Evolutionary conservation across 129 eudicot genomes (phyloP).

Genomic region (Chrysanthemum seticuspe): DNA sequence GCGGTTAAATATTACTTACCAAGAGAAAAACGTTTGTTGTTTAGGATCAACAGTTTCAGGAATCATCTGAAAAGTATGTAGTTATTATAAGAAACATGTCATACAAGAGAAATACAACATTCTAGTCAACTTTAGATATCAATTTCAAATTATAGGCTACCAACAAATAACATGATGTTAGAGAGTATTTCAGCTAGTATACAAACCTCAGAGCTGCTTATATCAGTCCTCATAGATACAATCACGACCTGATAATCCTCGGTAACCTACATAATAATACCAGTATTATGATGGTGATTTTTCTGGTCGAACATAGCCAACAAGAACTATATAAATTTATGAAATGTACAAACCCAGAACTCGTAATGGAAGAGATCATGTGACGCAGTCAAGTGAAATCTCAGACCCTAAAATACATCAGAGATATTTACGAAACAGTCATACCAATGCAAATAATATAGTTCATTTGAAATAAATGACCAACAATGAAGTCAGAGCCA

Average conservation of each 20-base stretch:
- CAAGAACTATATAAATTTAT: not conserved
- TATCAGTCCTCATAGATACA: slow-evolving; percentile 71
- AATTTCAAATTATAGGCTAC: not conserved
- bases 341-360: slow-evolving; percentile 77
- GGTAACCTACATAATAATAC: slow-evolving; percentile 52
- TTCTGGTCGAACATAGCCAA: slow-evolving; percentile 41
- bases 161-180: slow-evolving; percentile 15
- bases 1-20: slow-evolving; percentile 43
- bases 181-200: slow-evolving; percentile 10
- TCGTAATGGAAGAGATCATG: slow-evolving; percentile 93
- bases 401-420: slow-evolving; percentile 63
- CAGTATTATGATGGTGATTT: slow-evolving; percentile 15
- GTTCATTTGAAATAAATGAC: slow-evolving; percentile 12
- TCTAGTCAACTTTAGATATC: not conserved
- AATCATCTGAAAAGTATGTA: slow-evolving; percentile 44
- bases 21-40: slow-evolving; percentile 59
- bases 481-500: slow-evolving; percentile 19
- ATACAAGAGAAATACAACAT: not conserved
- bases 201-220: slow-evolving; percentile 72
- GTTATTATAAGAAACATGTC: slow-evolving; percentile 17
- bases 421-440: not conserved
- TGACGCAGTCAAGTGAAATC: slow-evolving; percentile 69
- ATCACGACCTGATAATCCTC: slow-evolving; percentile 84
- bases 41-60: slow-evolving; percentile 77
- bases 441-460: slow-evolving; percentile 5